Percentiles rank a stretch among this genome's conserved stretches.
These are phyloP conservation scores for Porogramme epimiltina DNA, from an alignment of 1,284 basidiomycete species.

Conservation along the genomic window DNA sequence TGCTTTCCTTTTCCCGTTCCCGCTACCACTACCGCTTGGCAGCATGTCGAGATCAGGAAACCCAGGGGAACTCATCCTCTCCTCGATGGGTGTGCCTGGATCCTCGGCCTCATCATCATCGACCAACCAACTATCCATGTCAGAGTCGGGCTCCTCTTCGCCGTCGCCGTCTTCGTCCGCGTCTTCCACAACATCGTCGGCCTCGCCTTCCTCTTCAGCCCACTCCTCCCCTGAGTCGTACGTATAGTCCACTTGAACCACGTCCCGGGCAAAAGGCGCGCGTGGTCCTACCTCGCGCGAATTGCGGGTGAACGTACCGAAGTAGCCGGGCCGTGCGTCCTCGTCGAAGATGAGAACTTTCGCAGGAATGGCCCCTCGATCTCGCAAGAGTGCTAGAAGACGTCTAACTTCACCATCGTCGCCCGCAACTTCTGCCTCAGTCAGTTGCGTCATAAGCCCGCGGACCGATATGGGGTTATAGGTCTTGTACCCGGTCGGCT, in stretches of 20 bases:
- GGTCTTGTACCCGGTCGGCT: constrained; percentile 34
- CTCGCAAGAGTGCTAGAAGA: constrained; percentile 54
- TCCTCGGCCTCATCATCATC: constrained; percentile 71
- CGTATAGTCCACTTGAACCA: constrained; percentile 72
- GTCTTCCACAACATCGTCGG: constrained; percentile 73
- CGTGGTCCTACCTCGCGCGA: constrained; percentile 73
- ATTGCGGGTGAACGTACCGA: constrained; percentile 83
- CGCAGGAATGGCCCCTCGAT: constrained; percentile 61
- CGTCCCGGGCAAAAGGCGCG: constrained; percentile 73
- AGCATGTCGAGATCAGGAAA: constrained; percentile 36
- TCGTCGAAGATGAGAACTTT: constrained; percentile 79
- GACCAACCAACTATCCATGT: constrained; percentile 75
- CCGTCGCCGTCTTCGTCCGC: constrained; percentile 55
- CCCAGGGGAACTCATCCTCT: constrained; percentile 40
- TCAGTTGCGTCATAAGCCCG: constrained; percentile 61
- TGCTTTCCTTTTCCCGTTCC: constrained; percentile 31
- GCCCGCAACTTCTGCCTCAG: constrained; percentile 76
- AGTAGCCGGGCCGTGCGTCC: constrained; percentile 82
- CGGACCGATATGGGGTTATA: constrained; percentile 46
- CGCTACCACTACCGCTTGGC: constrained; percentile 55
- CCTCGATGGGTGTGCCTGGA: constrained; percentile 41
- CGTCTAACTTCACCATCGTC: constrained; percentile 63
- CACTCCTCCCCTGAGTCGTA: constrained; percentile 88
- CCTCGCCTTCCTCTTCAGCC: constrained; percentile 76
- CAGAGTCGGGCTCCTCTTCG: constrained; percentile 66